Evolutionary conservation across 768 basidiomycete species (phyloP).

Genomic region (Coprinopsis sp.): DNA sequence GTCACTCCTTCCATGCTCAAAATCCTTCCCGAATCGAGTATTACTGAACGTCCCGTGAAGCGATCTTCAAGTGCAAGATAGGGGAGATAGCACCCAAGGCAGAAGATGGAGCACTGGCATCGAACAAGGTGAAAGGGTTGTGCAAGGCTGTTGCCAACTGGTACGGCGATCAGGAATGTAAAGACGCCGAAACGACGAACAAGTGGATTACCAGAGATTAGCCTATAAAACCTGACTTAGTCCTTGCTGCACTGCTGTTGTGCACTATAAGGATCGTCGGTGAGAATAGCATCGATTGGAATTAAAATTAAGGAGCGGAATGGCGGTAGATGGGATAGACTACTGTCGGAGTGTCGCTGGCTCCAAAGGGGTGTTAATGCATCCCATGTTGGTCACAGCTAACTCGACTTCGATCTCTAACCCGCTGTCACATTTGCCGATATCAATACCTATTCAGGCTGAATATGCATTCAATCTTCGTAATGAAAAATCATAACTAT

Average conservation of each 20-base stretch:
- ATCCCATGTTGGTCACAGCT: no score
- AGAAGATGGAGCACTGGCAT: neutral
- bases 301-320: slow-evolving; percentile 15
- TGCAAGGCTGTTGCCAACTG: neutral
- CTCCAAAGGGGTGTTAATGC: no score
- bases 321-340: slow-evolving; percentile 15
- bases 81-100: slow-evolving; percentile 1
- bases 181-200: no score
- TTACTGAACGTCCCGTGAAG: neutral
- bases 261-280: slow-evolving; percentile 11
- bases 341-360: slow-evolving; percentile 5
- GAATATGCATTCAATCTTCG: no score
- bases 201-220: slow-evolving; percentile 1
- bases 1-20: slow-evolving; percentile 4
- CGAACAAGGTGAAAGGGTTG: neutral
- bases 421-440: no score
- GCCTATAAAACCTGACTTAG: slow-evolving; percentile 8
- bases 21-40: slow-evolving; percentile 4
- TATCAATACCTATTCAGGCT: no score
- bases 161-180: neutral
- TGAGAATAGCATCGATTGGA: slow-evolving; percentile 18
- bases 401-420: no score
- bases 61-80: neutral
- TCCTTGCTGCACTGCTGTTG: slow-evolving; percentile 4
- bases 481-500: no score